Base-by-base conservation (phyloP, 768 basidiomycete genomes). In the Pulveroboletus sp. region DNA sequence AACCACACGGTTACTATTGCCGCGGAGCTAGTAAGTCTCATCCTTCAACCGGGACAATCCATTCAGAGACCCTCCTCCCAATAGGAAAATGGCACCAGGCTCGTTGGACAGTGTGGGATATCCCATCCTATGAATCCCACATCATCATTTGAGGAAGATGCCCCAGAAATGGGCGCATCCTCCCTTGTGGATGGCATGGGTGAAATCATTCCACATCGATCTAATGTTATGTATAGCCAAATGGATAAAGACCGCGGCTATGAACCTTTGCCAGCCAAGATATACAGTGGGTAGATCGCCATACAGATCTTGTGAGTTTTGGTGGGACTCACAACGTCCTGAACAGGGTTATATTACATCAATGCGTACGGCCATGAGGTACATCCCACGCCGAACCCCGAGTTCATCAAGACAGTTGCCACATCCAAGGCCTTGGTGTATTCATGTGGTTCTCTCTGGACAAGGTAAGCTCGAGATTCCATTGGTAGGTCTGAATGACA, bases 1-100 rank as follows among this genome's bases (percentile, higher is more conserved):
- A 94, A 92, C 67, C 90, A 92, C 65, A 93, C 89, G 0, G 91
- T 93, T n/a, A 96, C 93, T 12, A 93, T 98, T 54, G 90, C 93
- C 35, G 92, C 86, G 21, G 86, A 94, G 68, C 76, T 95, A 60
- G 88, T 82, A 27, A 61, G 74, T 70, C 44, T 48, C 21, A 46
- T 46, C 24, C 47, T 79, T 80, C 52, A 81, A 89, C 54, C 81
- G 83, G 27, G 71, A 76, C 32, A 76, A 72, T 26, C 31, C 41
- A 40, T 10, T 18, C 44, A 37, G 33, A 11, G 26, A 56, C 51
- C 33, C 30, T 50, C 11, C 42, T 51, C 55, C 45, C 42, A 9
- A 51, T 52, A 89, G 87, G 81, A 83, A 62, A 81, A 93, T 57
- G 89, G 88, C 10, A 70, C 77, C 27, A 80, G 76, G 43, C 79